A percentile compares a stretch with the other conserved stretches of the same genome.
These are phyloP conservation scores for Flaveria robusta DNA, from an alignment of 129 eudicot species.

Conservation along the genomic window DNA sequence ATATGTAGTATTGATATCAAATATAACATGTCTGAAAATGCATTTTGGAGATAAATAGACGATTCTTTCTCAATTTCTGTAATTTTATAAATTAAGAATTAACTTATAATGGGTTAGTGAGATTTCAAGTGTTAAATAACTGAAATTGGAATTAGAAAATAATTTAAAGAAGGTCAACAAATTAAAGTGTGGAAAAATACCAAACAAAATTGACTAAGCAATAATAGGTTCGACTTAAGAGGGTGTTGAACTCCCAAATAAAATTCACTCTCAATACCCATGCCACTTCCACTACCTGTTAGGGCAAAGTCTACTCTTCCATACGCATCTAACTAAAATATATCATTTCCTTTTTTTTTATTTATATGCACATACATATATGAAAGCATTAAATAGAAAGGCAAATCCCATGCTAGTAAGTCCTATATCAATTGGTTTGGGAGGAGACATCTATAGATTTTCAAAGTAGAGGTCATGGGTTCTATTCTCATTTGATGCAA, in stretches of 20 bases:
- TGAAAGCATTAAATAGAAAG: too few species aligned
- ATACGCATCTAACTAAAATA: not conserved
- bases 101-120: not conserved
- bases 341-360: not conserved
- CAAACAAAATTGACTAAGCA: conserved; percentile 28
- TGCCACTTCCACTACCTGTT: conserved; percentile 18
- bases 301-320: not conserved
- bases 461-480: too few species aligned
- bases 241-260: conserved; percentile 28
- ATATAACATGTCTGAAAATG: too few species aligned
- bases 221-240: conserved; percentile 16
- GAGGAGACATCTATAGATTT: too few species aligned
- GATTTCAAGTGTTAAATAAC: not conserved
- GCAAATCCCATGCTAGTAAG: too few species aligned
- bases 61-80: not conserved
- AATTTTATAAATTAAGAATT: not conserved
- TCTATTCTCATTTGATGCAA: too few species aligned
- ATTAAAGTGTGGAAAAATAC: conserved; percentile 19
- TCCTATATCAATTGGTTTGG: too few species aligned
- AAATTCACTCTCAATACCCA: conserved; percentile 14
- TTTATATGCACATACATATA: not conserved
- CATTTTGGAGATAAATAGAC: not conserved
- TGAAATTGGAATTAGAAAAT: not conserved
- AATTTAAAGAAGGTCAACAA: not conserved
- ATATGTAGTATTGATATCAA: not conserved